Evolutionary conservation across 2,329 filamentous ascomycete species (phyloP).

Genomic region (Verticillium isaacii): DNA sequence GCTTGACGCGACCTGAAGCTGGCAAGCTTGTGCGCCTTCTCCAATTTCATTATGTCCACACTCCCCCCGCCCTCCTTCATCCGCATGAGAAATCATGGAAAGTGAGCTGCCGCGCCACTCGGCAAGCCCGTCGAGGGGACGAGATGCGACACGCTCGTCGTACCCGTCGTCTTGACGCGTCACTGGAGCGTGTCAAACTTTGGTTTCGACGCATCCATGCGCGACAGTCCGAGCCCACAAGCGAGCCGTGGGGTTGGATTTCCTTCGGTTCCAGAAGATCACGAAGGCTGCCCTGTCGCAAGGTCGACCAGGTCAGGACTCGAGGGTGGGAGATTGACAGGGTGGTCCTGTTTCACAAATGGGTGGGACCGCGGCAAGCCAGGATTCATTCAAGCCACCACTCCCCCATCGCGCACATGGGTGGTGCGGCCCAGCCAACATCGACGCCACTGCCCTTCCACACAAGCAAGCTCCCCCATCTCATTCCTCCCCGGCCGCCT

Average conservation of each 20-base stretch:
- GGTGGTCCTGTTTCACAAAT: constrained; percentile 49
- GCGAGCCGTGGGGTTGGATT: constrained; percentile 13
- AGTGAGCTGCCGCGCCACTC: not conserved
- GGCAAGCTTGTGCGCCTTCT: not conserved
- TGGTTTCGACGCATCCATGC: not conserved
- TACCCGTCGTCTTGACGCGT: not conserved
- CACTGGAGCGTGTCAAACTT: not conserved
- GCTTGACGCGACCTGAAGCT: not conserved
- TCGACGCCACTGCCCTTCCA: not conserved
- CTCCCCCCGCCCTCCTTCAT: not conserved
- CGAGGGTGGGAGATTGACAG: constrained; percentile 39
- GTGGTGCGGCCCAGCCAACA: not conserved
- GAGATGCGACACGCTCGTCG: not conserved
- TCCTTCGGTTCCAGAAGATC: constrained; percentile 36
- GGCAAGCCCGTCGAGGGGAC: not conserved
- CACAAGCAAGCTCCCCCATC: not conserved
- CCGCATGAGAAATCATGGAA: constrained; percentile 1
- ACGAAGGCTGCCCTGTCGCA: constrained; percentile 33
- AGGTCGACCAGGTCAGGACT: constrained; percentile 38
- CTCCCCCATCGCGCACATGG: not conserved
- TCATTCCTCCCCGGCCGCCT: not conserved
- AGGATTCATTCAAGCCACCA: not conserved
- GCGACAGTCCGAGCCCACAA: constrained; percentile 3
- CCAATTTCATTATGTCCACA: not conserved
- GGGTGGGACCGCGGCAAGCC: constrained; percentile 30